Evolutionary conservation across 1,284 basidiomycete species (phyloP), one percentile per base, ranked within the genome.

Genomic region (Moesziomyces parantarcticus): DNA sequence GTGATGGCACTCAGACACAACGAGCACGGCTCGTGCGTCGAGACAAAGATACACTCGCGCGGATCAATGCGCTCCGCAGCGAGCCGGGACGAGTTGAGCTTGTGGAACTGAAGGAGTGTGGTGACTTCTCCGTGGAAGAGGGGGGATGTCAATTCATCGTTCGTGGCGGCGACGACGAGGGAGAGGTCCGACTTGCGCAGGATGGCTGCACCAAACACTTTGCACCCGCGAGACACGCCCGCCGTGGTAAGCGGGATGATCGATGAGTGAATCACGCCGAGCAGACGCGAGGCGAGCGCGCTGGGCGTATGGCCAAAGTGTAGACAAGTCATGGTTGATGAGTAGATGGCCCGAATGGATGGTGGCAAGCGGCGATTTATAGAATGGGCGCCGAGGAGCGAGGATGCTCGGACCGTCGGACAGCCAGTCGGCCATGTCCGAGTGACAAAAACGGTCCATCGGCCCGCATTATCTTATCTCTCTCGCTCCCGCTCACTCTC

Each of bases 201-300:
- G 50, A 67, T 61, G 2, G 64, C 47, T 3, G 64, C 64, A n/a
- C 64, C 64, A n/a, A 67, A 67, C 3, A 67, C 64, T 52, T 67
- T 67, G 43, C 64, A 60, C 0, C 64, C 64, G 3, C 34, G 41
- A 0, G 48, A 13, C 0, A 67, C 64, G 39, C 45, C 44, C 3
- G 34, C 5, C 1, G 49, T 46, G 50, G 64, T 67, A 11, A 60
- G 54, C 3, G 64, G 64, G 46, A 67, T 42, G 46, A 67, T 67
- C 14, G 40, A 36, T 21, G 9, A 0, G 9, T 41, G 22, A 47
- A 64, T 58, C 14, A 56, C 58, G 21, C 34, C 21, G 13, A 64
- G 55, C 18, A 64, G 36, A 0, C 46, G 9, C 14, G 40, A 16
- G 25, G 53, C 50, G 18, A 64, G 62, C 2, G 1, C 2, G 3